Percentiles rank a stretch among this genome's conserved stretches.
Evolutionary conservation across 148 eudicot genomes (phyloP).

Genomic region (Agrostemma githago): DNA sequence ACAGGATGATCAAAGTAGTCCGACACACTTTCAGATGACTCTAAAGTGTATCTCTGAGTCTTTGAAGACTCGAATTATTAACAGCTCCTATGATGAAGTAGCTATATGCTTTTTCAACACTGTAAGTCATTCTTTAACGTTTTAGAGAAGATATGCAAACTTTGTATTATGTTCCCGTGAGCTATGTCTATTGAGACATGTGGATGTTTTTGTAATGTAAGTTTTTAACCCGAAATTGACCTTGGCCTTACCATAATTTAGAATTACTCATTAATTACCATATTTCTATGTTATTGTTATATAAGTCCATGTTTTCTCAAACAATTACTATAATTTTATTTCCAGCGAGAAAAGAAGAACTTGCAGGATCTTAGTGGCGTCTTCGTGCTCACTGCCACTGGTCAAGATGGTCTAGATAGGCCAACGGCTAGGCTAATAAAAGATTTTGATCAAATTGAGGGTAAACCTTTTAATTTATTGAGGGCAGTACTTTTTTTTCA

Average conservation of each 20-base stretch:
- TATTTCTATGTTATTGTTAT: neutral
- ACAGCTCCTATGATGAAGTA: slow-evolving; percentile 82
- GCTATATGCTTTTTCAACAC: slow-evolving; percentile 91
- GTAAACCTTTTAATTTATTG: slow-evolving; percentile 27
- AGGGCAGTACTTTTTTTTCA: neutral
- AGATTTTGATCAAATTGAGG: slow-evolving; percentile 74
- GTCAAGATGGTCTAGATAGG: slow-evolving; percentile 65
- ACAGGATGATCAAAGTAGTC: slow-evolving; percentile 66
- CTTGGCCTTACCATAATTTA: neutral
- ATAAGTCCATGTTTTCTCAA: neutral
- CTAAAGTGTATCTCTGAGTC: slow-evolving; percentile 67
- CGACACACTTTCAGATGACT: slow-evolving; percentile 66
- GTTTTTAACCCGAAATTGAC: neutral
- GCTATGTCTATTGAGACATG: neutral
- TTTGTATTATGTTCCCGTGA: neutral
- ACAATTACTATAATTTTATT: neutral
- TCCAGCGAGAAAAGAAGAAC: slow-evolving; percentile 89
- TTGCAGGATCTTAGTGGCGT: slow-evolving; percentile 76
- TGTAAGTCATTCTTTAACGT: slow-evolving; percentile 38
- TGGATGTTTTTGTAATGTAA: neutral
- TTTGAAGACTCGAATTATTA: slow-evolving; percentile 80
- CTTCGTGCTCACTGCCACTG: slow-evolving; percentile 72
- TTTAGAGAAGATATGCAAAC: neutral
- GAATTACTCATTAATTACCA: neutral
- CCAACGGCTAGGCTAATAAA: slow-evolving; percentile 87